phyloP scores from a whole-genome alignment of 768 basidiomycete genomes.

The Tremella yokohamensis region DNA sequence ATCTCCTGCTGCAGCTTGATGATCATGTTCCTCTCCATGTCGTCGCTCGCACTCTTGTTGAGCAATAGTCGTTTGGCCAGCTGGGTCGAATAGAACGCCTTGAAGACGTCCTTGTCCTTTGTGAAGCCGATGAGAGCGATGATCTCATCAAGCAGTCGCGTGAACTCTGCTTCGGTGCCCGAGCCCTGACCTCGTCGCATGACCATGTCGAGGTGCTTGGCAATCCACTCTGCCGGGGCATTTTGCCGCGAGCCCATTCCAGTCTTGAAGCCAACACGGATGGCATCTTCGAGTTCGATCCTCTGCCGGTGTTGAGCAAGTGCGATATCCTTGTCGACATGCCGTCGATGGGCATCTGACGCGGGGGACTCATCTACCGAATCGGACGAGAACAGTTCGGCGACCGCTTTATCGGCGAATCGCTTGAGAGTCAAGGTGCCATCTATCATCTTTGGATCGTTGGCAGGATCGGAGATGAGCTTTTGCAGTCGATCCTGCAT shows the following conservation, averaged over 20 bases:
- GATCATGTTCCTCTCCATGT: slow-evolving; percentile 82
- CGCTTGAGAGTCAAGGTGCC: slow-evolving; percentile 40
- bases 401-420: slow-evolving; percentile 40
- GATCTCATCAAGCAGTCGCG: slow-evolving; percentile 83
- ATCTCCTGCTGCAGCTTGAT: slow-evolving; percentile 80
- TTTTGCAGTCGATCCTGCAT: slow-evolving; percentile 21
- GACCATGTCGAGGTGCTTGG: slow-evolving; percentile 78
- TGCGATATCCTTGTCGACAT: not conserved
- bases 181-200: slow-evolving; percentile 83
- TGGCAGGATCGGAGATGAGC: slow-evolving; percentile 46
- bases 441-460: slow-evolving; percentile 48
- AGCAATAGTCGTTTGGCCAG: slow-evolving; percentile 86
- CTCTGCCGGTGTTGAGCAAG: slow-evolving; percentile 8
- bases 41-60: slow-evolving; percentile 89
- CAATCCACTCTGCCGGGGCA: slow-evolving; percentile 54
- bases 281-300: slow-evolving; percentile 42
- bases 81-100: slow-evolving; percentile 93
- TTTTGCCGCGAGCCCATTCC: slow-evolving; percentile 49
- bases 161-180: slow-evolving; percentile 78
- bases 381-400: slow-evolving; percentile 24
- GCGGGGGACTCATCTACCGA: not conserved
- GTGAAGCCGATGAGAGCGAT: slow-evolving; percentile 92
- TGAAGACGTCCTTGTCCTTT: slow-evolving; percentile 94
- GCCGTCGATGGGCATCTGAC: too few relatives aligned
- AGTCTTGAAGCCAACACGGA: slow-evolving; percentile 41